Conservation (phyloP, 495 filamentous ascomycete genomes). For the Neurospora hispaniola region DNA sequence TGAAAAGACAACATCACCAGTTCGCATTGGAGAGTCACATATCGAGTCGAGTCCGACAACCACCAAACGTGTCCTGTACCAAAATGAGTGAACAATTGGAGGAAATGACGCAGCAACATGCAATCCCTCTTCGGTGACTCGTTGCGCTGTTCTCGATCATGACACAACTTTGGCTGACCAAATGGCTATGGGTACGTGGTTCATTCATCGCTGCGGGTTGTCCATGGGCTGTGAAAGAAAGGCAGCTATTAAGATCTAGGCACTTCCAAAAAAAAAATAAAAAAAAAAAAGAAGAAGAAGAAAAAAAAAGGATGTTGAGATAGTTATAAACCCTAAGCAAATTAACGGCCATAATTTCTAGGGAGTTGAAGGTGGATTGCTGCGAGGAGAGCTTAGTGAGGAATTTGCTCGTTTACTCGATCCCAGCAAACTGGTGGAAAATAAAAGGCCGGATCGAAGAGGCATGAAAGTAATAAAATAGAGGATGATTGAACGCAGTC, state of each 20-base stretch:
- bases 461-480: conserved; percentile 83
- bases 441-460: conserved; percentile 91
- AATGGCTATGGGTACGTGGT: background rate
- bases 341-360: conserved; percentile 70
- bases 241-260: background rate
- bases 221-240: background rate
- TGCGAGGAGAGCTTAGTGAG: conserved; percentile 72
- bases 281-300: background rate
- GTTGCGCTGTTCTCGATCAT: too few relatives aligned
- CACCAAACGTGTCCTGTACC: background rate
- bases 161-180: background rate
- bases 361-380: conserved; percentile 92
- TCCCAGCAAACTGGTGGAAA: conserved; percentile 71
- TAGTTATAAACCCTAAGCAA: conserved; percentile 64
- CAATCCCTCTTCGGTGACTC: background rate
- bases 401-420: conserved; percentile 9
- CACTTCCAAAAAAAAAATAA: conserved; percentile 17
- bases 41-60: background rate
- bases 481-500: conserved; percentile 94
- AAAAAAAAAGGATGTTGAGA: conserved; percentile 26
- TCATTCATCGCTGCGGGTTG: background rate
- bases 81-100: background rate
- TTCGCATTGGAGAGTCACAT: background rate
- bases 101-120: background rate
- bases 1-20: background rate